Conservation (phyloP, 2,329 filamentous ascomycete genomes). For the Xylaria digitata region DNA sequence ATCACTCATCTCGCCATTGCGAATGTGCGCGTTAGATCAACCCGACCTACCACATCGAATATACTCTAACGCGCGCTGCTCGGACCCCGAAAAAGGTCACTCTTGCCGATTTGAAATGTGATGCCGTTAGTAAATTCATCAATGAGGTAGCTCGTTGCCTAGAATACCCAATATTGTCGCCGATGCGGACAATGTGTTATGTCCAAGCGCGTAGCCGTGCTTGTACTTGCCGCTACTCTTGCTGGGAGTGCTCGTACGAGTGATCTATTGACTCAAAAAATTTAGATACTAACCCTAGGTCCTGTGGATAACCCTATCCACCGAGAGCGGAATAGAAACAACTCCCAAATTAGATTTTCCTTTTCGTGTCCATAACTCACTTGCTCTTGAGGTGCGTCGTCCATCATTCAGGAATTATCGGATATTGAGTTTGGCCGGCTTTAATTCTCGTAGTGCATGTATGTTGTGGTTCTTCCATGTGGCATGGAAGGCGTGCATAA, state of each 20-base stretch:
- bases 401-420: constrained; percentile 61
- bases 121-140: constrained; percentile 70
- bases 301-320: constrained; percentile 74
- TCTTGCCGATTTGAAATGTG: constrained; percentile 66
- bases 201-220: constrained; percentile 65
- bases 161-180: constrained; percentile 71
- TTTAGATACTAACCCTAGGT: constrained; percentile 30
- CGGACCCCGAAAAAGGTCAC: constrained; percentile 59
- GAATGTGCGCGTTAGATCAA: constrained; percentile 56
- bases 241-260: constrained; percentile 71
- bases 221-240: constrained; percentile 70
- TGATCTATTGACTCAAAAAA: constrained; percentile 59
- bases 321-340: constrained; percentile 72
- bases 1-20: constrained; percentile 63
- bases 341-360: constrained; percentile 71
- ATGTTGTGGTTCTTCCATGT: constrained; percentile 67
- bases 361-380: constrained; percentile 73
- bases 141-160: constrained; percentile 68
- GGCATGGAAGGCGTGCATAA: constrained; percentile 73
- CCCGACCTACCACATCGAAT: constrained; percentile 56
- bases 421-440: neutral
- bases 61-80: too few species aligned
- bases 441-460: constrained; percentile 59
- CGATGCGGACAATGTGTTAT: constrained; percentile 48
- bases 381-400: constrained; percentile 68